Percentiles rank a stretch among this genome's conserved stretches.
phyloP scores from a whole-genome alignment of 164 flowering plant species.

The Cinnamomum micranthum region DNA sequence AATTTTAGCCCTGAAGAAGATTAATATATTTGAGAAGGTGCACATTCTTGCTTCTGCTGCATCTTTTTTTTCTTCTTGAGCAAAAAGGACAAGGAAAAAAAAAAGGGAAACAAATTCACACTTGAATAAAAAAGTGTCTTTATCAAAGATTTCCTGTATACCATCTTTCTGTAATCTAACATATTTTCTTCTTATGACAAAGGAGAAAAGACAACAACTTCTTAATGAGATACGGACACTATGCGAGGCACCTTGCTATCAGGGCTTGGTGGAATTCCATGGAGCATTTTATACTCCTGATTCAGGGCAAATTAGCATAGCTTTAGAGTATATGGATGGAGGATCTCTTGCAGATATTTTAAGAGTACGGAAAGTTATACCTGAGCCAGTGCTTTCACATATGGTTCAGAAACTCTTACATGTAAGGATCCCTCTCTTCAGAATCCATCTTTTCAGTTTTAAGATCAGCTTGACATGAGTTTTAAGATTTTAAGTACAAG shows the following conservation, averaged over 20 bases:
- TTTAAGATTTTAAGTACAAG: too few species aligned
- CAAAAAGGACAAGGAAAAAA: not conserved
- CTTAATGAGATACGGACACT: constrained; percentile 90
- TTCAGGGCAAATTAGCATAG: constrained; percentile 98
- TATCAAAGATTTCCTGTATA: not conserved
- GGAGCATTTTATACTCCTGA: constrained; percentile 98
- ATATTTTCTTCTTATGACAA: not conserved
- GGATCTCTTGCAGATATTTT: constrained; percentile 93
- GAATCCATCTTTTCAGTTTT: constrained; percentile 1
- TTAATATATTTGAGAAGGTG: constrained; percentile 98
- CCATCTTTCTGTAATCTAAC: not conserved
- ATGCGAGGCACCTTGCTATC: constrained; percentile 89
- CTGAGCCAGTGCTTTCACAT: constrained; percentile 81
- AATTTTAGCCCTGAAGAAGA: constrained; percentile 89
- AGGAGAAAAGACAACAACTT: constrained; percentile 98
- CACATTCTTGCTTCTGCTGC: constrained; percentile 7
- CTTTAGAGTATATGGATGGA: constrained; percentile 98
- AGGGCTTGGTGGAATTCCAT: constrained; percentile 94
- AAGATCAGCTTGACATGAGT: constrained; percentile 1
- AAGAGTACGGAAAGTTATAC: constrained; percentile 49
- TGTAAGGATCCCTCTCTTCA: constrained; percentile 33
- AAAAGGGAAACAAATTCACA: not conserved
- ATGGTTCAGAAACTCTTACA: constrained; percentile 81
- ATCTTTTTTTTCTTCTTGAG: not conserved
- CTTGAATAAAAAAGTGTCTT: not conserved